These are phyloP conservation scores for Penicillium atrosanguineum DNA, from an alignment of 495 filamentous ascomycete species.

Conservation along the genomic window DNA sequence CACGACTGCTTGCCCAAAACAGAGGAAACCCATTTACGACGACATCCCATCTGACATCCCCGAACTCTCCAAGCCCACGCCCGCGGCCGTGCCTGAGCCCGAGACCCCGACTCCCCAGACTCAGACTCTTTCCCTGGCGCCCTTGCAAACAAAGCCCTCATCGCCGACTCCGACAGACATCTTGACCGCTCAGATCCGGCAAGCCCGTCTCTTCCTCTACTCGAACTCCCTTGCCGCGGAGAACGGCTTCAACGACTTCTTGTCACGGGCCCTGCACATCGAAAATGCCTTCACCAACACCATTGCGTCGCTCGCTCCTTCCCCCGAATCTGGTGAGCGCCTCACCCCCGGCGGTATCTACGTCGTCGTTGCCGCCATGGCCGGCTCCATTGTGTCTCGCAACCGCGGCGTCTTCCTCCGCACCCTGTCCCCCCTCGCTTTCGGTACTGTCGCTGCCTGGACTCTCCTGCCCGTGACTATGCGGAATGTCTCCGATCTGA, in stretches of 20 bases:
- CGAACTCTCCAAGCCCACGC: conserved; percentile 37
- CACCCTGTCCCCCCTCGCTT: conserved; percentile 63
- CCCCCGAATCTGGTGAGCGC: conserved; percentile 75
- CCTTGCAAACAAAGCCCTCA: conserved; percentile 31
- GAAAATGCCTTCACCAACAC: conserved; percentile 80
- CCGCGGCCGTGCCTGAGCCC: neutral
- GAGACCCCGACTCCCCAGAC: conserved; percentile 19
- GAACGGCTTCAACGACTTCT: conserved; percentile 70
- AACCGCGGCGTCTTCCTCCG: conserved; percentile 82
- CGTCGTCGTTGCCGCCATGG: conserved; percentile 88
- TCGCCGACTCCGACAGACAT: conserved; percentile 85
- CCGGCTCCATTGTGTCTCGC: conserved; percentile 80
- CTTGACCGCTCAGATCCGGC: conserved; percentile 77
- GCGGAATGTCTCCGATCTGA: conserved; percentile 76
- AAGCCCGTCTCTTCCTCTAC: conserved; percentile 79
- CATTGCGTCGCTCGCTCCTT: conserved; percentile 79
- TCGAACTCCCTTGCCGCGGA: conserved; percentile 66
- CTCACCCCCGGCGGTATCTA: conserved; percentile 85
- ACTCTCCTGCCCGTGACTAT: conserved; percentile 73
- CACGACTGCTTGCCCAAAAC: conserved; percentile 28
- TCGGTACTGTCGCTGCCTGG: conserved; percentile 73
- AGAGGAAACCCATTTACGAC: conserved; percentile 88
- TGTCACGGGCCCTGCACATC: conserved; percentile 71
- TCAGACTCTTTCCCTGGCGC: conserved; percentile 19
- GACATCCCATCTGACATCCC: conserved; percentile 50